A percentile compares a stretch with the other conserved stretches of the same genome.
Conservation (phyloP, 805 yeast genomes). For the Myxozyma kluyveri region DNA sequence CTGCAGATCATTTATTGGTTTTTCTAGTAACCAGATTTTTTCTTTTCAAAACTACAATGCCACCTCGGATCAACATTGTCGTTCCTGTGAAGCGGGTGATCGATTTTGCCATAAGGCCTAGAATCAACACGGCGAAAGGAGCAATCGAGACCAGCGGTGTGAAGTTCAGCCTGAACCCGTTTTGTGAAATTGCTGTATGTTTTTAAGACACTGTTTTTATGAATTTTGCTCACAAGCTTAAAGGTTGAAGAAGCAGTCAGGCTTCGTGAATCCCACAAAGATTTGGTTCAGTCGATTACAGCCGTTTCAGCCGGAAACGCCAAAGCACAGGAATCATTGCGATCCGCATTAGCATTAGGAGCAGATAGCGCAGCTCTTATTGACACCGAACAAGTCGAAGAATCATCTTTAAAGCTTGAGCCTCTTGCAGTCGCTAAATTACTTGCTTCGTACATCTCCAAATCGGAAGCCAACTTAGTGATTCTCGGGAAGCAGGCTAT, state of each 20-base stretch:
- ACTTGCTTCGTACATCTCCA: conserved; percentile 66
- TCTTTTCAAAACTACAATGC: conserved; percentile 3
- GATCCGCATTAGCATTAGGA: conserved; percentile 93
- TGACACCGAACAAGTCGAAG: conserved; percentile 52
- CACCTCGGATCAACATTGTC: conserved; percentile 48
- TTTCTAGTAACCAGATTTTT: neutral
- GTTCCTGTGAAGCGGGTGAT: conserved; percentile 95
- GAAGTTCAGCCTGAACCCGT: conserved; percentile 91
- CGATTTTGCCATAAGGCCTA: conserved; percentile 89
- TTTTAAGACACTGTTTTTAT: neutral
- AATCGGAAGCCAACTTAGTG: conserved; percentile 70
- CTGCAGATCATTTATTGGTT: too few relatives aligned
- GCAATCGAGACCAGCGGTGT: conserved; percentile 87
- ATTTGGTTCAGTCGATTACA: conserved; percentile 72
- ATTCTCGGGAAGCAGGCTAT: conserved; percentile 95
- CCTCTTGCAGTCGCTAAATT: conserved; percentile 89
- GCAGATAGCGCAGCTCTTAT: conserved; percentile 81
- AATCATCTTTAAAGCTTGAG: conserved; percentile 48
- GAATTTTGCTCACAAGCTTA: too few relatives aligned
- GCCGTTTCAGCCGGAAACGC: conserved; percentile 88
- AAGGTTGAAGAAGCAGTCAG: conserved; percentile 82
- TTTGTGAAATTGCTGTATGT: conserved; percentile 84
- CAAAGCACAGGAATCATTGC: conserved; percentile 81
- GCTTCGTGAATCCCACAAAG: conserved; percentile 63
- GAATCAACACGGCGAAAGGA: conserved; percentile 79